phyloP scores from a whole-genome alignment of 2,329 filamentous ascomycete species.

The Nothophoma quercina region DNA sequence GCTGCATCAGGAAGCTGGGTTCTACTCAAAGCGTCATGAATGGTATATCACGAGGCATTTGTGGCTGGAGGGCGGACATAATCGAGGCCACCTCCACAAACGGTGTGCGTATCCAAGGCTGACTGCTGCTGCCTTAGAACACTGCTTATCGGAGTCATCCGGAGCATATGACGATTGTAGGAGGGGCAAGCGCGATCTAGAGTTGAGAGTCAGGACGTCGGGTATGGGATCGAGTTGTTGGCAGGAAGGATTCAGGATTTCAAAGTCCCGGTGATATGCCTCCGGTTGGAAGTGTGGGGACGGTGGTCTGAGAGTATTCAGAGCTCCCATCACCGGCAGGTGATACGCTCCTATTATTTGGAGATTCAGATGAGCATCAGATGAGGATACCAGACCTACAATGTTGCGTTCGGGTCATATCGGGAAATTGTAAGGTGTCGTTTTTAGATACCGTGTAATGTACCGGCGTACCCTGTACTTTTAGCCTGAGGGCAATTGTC shows the following conservation, averaged over 20 bases:
- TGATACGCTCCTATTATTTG: not conserved
- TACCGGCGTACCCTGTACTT: conserved; percentile 4
- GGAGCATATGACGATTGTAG: conserved; percentile 14
- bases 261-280: conserved; percentile 6
- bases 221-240: not conserved
- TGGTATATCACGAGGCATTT: conserved; percentile 4
- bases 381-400: not conserved
- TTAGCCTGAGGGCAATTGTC: conserved; percentile 14
- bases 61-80: conserved; percentile 3
- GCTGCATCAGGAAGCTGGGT: not conserved
- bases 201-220: not conserved
- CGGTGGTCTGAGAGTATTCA: not conserved
- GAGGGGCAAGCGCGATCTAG: not conserved
- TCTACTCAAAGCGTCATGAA: not conserved
- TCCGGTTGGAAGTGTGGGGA: conserved; percentile 2
- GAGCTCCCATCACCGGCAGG: not conserved
- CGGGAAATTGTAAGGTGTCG: not conserved
- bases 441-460: not conserved
- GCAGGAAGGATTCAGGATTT: conserved; percentile 9
- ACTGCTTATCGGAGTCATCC: conserved; percentile 27
- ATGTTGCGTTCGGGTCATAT: not conserved
- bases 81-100: conserved; percentile 12
- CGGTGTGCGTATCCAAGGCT: conserved; percentile 25
- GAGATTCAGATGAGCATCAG: not conserved
- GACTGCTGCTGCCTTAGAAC: conserved; percentile 21